Evolutionary conservation across 2,329 filamentous ascomycete genomes (phyloP).

Genomic region (Paecilomyces fulvus): DNA sequence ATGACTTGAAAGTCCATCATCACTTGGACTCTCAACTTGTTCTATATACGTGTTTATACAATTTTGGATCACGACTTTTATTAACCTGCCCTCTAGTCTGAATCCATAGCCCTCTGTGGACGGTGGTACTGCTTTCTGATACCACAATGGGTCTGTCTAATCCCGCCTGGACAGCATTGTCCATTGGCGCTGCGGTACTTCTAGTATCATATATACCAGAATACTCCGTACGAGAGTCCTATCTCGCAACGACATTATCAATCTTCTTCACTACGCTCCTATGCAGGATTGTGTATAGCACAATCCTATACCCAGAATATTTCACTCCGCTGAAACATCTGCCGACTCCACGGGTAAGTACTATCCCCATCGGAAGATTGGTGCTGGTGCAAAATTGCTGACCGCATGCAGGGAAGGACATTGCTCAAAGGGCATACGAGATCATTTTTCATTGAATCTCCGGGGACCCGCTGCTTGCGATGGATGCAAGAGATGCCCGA

Average conservation of each 20-base stretch:
- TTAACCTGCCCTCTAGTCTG: no score
- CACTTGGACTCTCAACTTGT: neutral
- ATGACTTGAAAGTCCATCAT: neutral
- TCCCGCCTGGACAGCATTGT: neutral
- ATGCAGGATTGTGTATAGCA: constrained; percentile 19
- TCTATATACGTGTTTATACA: neutral
- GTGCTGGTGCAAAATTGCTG: constrained; percentile 1
- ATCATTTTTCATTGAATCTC: constrained; percentile 28
- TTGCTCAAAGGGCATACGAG: constrained; percentile 41
- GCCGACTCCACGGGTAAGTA: constrained; percentile 42
- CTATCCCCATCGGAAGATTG: neutral
- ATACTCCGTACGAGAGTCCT: constrained; percentile 22
- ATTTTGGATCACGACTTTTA: neutral
- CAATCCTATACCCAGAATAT: constrained; percentile 50
- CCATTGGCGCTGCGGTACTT: neutral
- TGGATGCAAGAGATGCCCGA: constrained; percentile 57
- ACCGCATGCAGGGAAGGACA: constrained; percentile 23
- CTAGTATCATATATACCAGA: constrained; percentile 15
- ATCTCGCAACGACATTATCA: constrained; percentile 13
- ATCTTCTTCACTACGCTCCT: constrained; percentile 15
- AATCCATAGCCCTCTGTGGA: no score
- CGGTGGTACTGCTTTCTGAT: neutral
- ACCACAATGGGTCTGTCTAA: neutral
- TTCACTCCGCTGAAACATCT: constrained; percentile 52
- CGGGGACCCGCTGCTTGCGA: constrained; percentile 28